Evolutionary conservation across 2,329 filamentous ascomycete species (phyloP).

Genomic region (Aspergillus bombycis): DNA sequence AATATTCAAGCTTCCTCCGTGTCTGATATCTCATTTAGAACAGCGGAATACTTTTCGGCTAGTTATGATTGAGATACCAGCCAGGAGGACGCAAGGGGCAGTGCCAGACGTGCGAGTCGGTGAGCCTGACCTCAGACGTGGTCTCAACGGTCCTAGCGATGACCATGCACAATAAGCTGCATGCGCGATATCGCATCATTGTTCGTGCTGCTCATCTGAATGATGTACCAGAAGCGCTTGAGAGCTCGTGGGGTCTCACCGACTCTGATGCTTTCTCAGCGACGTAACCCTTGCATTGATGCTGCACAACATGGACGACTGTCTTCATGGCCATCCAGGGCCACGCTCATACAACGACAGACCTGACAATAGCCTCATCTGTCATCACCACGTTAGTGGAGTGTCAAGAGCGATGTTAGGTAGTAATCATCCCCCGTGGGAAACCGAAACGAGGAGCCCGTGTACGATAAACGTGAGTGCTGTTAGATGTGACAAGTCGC

Average conservation of each 20-base stretch:
- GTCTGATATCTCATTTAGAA: no score
- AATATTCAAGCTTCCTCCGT: no score
- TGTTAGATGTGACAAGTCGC: background rate
- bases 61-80: no score
- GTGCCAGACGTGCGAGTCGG: background rate
- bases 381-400: no score
- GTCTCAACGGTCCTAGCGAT: background rate
- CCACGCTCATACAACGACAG: background rate
- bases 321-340: background rate
- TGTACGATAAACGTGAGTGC: no score
- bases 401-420: no score
- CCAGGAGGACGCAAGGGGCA: background rate
- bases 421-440: fast-evolving
- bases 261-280: background rate
- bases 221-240: background rate
- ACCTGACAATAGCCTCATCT: fast-evolving
- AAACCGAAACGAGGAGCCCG: no score
- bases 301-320: background rate
- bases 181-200: background rate
- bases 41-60: background rate
- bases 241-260: no score
- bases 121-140: background rate
- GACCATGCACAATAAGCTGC: background rate
- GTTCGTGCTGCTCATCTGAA: background rate
- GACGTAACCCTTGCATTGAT: background rate